Evolutionary conservation across 345 rosid species (phyloP).

Genomic region (Lenwebbia sp.): DNA sequence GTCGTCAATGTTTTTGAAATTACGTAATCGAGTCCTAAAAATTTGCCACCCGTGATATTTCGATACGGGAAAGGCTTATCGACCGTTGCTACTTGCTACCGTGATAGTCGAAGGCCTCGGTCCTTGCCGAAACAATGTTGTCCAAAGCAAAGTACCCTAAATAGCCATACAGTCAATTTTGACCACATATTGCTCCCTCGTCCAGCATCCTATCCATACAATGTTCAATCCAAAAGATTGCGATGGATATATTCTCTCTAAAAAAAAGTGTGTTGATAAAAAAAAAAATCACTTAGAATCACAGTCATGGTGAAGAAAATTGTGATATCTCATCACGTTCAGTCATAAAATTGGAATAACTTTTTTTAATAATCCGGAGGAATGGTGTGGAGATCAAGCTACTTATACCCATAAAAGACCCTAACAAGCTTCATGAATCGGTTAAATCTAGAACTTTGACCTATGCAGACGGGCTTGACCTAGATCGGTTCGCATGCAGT

Average conservation of each 20-base stretch:
- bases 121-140: not conserved
- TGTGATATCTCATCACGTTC: not conserved
- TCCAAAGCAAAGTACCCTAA: not conserved
- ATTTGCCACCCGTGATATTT: not conserved
- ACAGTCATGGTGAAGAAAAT: no score
- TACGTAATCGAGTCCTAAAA: not conserved
- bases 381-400: not conserved
- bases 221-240: not conserved
- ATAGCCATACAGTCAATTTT: not conserved
- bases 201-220: not conserved
- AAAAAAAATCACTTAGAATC: rapidly evolving
- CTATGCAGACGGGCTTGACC: rapidly evolving
- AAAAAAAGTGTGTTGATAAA: not conserved
- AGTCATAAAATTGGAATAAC: not conserved
- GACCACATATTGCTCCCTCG: not conserved
- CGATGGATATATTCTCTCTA: not conserved
- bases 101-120: not conserved
- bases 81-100: not conserved
- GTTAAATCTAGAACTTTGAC: not conserved
- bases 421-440: not conserved
- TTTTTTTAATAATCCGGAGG: not conserved
- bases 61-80: not conserved
- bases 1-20: not conserved
- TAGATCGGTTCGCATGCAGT: not conserved
- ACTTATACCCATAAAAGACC: not conserved